These are phyloP conservation scores for Steccherinum ochraceum DNA, from an alignment of 768 basidiomycete species.

Conservation along the genomic window DNA sequence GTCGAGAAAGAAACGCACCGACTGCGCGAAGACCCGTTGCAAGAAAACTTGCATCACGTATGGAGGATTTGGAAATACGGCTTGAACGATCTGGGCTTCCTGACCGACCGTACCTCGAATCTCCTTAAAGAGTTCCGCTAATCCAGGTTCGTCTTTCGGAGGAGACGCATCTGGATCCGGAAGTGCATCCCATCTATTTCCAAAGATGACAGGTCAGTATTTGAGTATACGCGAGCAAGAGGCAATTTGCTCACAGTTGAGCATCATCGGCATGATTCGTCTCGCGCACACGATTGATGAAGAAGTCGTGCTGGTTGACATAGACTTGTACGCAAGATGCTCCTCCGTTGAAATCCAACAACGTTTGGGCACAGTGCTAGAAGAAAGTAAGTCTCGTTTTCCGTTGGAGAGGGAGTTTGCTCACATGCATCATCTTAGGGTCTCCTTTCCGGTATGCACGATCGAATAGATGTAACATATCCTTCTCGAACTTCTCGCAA, in stretches of 20 bases:
- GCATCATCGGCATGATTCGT: conserved; percentile 48
- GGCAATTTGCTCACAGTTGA: conserved; percentile 38
- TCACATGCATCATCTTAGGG: conserved; percentile 98
- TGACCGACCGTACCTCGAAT: conserved; percentile 89
- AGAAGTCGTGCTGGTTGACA: conserved; percentile 99
- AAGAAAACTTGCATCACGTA: conserved; percentile 98
- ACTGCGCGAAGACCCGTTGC: conserved; percentile 96
- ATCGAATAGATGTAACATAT: conserved; percentile 95
- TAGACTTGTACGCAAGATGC: conserved; percentile 96
- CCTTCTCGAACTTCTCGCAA: conserved; percentile 98
- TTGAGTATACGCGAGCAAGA: no score
- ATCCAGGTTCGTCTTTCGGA: conserved; percentile 74
- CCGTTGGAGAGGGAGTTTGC: conserved; percentile 23
- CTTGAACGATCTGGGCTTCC: conserved; percentile 96
- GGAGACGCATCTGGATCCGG: conserved; percentile 74
- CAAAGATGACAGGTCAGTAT: not conserved
- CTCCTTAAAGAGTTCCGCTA: conserved; percentile 76
- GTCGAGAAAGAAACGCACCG: conserved; percentile 45
- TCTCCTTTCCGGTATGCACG: conserved; percentile 94
- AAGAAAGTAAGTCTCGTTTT: not conserved
- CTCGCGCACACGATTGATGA: conserved; percentile 87
- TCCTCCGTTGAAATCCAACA: conserved; percentile 97
- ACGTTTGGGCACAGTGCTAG: conserved; percentile 94
- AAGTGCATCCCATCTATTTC: conserved; percentile 68
- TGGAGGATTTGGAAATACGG: conserved; percentile 94